phyloP scores from a whole-genome alignment of 208 protist genomes.

The Trypanosoma brucei region DNA sequence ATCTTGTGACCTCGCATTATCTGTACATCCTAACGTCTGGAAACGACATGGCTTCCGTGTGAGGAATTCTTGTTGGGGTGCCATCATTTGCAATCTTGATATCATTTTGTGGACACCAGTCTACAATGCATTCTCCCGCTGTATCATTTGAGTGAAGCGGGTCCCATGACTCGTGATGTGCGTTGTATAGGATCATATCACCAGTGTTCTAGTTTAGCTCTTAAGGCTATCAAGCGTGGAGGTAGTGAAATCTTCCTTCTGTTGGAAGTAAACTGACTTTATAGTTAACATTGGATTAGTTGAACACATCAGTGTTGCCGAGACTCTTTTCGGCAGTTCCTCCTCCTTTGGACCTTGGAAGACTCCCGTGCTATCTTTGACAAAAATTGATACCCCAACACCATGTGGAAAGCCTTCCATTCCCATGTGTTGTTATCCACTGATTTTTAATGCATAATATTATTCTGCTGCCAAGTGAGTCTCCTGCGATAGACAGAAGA shows the following conservation, averaged over 20 bases:
- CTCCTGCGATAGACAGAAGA: slow-evolving; percentile 6
- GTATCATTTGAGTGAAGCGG: background rate
- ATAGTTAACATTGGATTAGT: background rate
- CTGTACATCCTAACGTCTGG: slow-evolving; percentile 10
- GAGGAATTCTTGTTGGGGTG: background rate
- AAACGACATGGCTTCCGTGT: background rate
- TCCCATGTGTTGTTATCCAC: slow-evolving; percentile 16
- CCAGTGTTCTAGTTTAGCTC: background rate
- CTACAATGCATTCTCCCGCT: background rate
- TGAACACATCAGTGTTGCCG: too few relatives aligned
- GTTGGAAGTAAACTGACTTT: slow-evolving; percentile 2
- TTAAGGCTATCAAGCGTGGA: background rate
- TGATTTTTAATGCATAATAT: slow-evolving; percentile 4
- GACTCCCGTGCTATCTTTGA: slow-evolving; percentile 4
- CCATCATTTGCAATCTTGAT: slow-evolving; percentile 4
- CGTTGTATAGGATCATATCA: slow-evolving; percentile 6
- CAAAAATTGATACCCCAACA: slow-evolving; percentile 10
- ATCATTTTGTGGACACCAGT: slow-evolving; percentile 8
- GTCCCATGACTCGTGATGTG: slow-evolving; percentile 3
- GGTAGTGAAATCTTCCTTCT: background rate
- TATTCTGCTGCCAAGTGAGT: background rate
- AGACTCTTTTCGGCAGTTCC: background rate
- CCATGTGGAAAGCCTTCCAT: slow-evolving; percentile 6
- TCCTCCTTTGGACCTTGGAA: background rate
- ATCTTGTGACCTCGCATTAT: background rate